phyloP scores from a whole-genome alignment of 192 early-diverging fungal genomes.

The Umbelopsis sp. region DNA sequence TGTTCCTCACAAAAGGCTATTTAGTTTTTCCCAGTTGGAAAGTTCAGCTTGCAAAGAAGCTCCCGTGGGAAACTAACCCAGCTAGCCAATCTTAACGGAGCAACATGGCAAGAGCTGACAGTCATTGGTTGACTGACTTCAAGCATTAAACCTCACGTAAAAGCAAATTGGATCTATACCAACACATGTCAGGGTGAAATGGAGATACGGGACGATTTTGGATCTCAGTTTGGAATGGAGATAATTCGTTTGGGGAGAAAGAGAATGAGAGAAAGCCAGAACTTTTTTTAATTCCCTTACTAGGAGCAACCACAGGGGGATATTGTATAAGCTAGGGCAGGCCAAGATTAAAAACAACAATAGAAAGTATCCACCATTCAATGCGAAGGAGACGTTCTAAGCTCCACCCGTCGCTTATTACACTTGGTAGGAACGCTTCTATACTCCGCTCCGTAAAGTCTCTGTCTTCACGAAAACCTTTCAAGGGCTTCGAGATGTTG shows the following conservation, averaged over 20 bases:
- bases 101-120: neutral
- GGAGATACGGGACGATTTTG: neutral
- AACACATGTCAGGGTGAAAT: slow-evolving; percentile 7
- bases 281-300: too few relatives aligned
- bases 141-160: neutral
- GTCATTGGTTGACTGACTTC: neutral
- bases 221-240: slow-evolving; percentile 15
- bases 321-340: too few relatives aligned
- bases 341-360: too few relatives aligned
- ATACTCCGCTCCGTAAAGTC: slow-evolving; percentile 10
- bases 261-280: neutral
- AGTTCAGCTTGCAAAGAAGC: neutral
- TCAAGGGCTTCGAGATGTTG: too few relatives aligned
- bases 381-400: too few relatives aligned
- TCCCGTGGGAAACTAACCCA: slow-evolving; percentile 11
- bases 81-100: neutral
- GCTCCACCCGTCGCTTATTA: too few relatives aligned
- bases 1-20: slow-evolving; percentile 1
- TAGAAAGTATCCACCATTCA: too few relatives aligned
- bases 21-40: slow-evolving; percentile 14
- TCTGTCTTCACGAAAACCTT: neutral
- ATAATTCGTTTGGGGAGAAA: neutral
- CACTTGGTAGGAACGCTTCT: neutral
- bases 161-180: neutral
- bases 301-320: too few relatives aligned